phyloP scores from a whole-genome alignment of 495 filamentous ascomycete genomes.

The Daldinia loculata region DNA sequence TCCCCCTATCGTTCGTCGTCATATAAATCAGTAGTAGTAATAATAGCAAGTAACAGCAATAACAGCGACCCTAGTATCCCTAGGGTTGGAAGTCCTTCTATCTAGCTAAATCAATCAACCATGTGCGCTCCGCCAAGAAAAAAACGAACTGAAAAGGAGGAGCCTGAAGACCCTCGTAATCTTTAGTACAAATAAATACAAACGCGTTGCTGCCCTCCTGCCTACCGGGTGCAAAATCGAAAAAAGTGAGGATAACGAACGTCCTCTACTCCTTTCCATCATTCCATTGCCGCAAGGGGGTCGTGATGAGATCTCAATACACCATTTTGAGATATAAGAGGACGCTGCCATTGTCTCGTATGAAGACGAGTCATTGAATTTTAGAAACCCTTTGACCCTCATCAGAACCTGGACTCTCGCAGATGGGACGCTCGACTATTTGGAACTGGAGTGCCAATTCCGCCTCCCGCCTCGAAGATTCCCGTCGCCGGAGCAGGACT shows the following conservation, averaged over 20 bases:
- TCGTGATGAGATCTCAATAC: slow-evolving; percentile 12
- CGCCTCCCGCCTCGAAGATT: slow-evolving; percentile 32
- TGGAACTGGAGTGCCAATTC: slow-evolving; percentile 13
- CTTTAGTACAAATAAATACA: not conserved
- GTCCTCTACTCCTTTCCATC: not conserved
- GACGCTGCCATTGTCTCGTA: not conserved
- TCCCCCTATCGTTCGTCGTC: not conserved
- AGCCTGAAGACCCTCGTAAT: slow-evolving; percentile 3
- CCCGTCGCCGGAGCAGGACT: slow-evolving; percentile 52
- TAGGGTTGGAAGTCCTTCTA: not conserved
- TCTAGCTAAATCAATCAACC: not conserved
- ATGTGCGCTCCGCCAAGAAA: not conserved
- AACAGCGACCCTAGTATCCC: not conserved
- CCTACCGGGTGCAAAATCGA: not conserved
- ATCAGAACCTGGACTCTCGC: slow-evolving; percentile 41
- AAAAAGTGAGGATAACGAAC: not conserved
- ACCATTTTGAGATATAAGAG: not conserved
- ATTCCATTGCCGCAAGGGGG: not conserved
- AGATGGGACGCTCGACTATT: slow-evolving; percentile 51
- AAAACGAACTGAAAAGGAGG: not conserved
- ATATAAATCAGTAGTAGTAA: not conserved
- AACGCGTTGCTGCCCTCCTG: not conserved
- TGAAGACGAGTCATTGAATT: not conserved
- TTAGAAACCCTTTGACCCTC: not conserved
- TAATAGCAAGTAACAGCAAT: not conserved